Base-by-base conservation (phyloP, 768 basidiomycete genomes). In the Mrakia frigida region DNA sequence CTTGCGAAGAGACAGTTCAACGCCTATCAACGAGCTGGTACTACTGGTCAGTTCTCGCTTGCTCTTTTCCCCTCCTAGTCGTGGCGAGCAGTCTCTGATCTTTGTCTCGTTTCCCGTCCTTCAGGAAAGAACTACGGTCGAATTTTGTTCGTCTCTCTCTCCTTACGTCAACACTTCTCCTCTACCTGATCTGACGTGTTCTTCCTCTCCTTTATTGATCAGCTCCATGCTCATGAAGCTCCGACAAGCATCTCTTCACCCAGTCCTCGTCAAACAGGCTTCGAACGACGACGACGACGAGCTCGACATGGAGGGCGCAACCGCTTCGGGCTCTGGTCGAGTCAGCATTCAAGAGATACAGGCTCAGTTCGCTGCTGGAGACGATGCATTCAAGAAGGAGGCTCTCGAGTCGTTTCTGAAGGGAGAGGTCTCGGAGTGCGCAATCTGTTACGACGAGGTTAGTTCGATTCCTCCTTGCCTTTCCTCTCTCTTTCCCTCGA, bases 211-310 rank as follows among this genome's bases (percentile, higher is more conserved):
- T 28, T 31, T 37, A 13, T n/a, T 5, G 31, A 21, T 25, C 61
- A 77, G 76, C 65, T 46, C 70, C 16, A 56, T 77, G 61, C 67
- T 77, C 35, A 77, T 77, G 76, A 73, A 69, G 41, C 83, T 97
- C 39, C 91, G 96, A 43, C 93, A 94, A 74, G 94, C 94, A 13
- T 94, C 97, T 5, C 87, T 97, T 31, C 96, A 98, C 81, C 93
- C 96, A 0, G 87, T 87, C 78, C 88, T 98, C 33, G 93, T 97
- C 13, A 84, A 91, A 14, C 87, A 82, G 60, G 83, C 83, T 59
- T 78, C 87, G 14, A 82, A 85, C 7, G 85, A 81, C 13, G 81
- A 82, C 56, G 83, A 88, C 37, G 85, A 86, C 37, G 85, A 85
- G 31, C 69, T 70, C 50, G 70, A 70, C 9, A 68, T 41, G 37